Conservation (phyloP, 345 rosid species). For the Bruguiera parviflora region DNA sequence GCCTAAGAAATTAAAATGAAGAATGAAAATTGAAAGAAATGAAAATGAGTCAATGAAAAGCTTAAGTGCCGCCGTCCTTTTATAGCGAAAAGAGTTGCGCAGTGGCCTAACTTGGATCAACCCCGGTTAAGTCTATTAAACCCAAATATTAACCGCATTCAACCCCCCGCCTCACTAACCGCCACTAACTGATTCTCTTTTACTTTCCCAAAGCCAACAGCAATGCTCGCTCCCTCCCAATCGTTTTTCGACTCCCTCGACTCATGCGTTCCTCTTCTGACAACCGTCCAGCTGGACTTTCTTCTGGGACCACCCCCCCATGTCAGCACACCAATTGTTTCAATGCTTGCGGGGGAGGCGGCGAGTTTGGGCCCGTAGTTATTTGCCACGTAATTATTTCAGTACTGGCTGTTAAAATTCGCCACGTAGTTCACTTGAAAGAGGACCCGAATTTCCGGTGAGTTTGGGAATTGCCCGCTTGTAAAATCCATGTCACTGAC, state of each 20-base stretch:
- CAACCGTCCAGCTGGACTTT: not conserved
- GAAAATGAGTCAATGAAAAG: slow-evolving; percentile 9
- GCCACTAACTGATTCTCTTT: slow-evolving; percentile 34
- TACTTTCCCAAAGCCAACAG: not conserved
- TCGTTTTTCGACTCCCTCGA: slow-evolving; percentile 16
- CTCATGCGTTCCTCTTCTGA: slow-evolving; percentile 17
- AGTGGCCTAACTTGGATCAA: slow-evolving; percentile 20
- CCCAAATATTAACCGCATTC: not conserved
- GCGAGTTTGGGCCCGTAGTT: not conserved
- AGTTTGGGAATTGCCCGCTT: no score
- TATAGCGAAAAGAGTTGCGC: slow-evolving; percentile 22
- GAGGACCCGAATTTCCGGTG: no score
- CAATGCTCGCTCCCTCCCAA: not conserved
- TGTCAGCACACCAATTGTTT: slow-evolving; percentile 5
- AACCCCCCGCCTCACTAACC: slow-evolving; percentile 29
- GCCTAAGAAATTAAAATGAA: not conserved
- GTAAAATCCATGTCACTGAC: slow-evolving; percentile 2
- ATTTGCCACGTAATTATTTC: slow-evolving; percentile 15
- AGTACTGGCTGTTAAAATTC: no score
- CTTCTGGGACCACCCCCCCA: slow-evolving; percentile 8
- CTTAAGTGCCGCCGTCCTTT: slow-evolving; percentile 14
- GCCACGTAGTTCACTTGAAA: no score
- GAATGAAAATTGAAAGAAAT: not conserved
- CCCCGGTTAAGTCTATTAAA: slow-evolving; percentile 23
- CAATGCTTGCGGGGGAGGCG: not conserved